phyloP scores from a whole-genome alignment of 2,329 filamentous ascomycete species.

The Monosporascus sp. region DNA sequence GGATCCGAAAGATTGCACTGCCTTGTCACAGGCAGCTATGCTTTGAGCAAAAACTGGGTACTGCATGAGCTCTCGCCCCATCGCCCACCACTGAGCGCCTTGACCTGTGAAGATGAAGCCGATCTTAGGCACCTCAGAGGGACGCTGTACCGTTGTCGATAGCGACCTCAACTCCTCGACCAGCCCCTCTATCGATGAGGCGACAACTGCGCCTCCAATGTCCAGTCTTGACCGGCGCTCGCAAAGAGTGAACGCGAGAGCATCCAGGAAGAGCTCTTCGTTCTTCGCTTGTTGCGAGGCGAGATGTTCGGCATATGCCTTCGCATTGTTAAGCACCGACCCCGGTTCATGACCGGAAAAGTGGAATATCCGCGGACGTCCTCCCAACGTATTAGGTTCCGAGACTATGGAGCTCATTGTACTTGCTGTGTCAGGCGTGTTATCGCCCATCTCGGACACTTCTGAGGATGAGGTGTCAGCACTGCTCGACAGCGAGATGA shows the following conservation, averaged over 20 bases:
- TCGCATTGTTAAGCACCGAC: constrained; percentile 2
- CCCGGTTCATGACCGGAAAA: constrained; percentile 2
- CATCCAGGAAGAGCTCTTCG: neutral
- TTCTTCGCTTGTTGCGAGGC: neutral
- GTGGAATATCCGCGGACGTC: constrained; percentile 1
- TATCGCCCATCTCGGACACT: neutral
- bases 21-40: constrained; percentile 6
- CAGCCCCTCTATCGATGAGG: constrained; percentile 4
- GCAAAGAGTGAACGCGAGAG: constrained; percentile 14
- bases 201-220: constrained; percentile 3
- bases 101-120: constrained; percentile 38
- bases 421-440: neutral
- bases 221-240: constrained; percentile 11
- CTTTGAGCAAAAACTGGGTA: constrained; percentile 4
- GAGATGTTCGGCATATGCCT: constrained; percentile 4
- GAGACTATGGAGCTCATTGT: neutral
- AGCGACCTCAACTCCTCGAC: neutral
- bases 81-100: constrained; percentile 39
- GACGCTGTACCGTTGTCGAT: neutral
- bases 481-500: neutral
- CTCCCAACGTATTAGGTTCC: neutral
- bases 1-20: constrained; percentile 1
- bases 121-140: constrained; percentile 1
- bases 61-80: constrained; percentile 28
- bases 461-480: neutral